Percentiles rank a stretch among this genome's conserved stretches.
These are phyloP conservation scores for Casaregolazyma lundiana DNA, from an alignment of 1,139 yeast genomes.

Conservation along the genomic window DNA sequence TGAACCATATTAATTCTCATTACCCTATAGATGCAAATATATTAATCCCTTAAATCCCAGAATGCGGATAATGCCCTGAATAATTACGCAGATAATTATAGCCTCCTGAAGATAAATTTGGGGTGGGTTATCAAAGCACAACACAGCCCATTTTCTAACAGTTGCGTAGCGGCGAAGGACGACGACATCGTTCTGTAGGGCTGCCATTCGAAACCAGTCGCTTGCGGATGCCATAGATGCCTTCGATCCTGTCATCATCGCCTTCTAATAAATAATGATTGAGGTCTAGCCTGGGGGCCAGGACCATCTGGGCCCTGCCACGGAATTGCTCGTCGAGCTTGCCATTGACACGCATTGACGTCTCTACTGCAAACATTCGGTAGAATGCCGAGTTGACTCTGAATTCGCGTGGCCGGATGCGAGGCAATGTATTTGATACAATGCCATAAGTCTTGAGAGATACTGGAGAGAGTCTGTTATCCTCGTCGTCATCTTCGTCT, in stretches of 20 bases:
- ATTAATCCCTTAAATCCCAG: not conserved
- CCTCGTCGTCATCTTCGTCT: not conserved
- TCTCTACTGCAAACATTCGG: conserved; percentile 35
- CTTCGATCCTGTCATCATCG: conserved; percentile 21
- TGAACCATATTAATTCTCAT: not conserved
- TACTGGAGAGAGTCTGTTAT: conserved; percentile 16
- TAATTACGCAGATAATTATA: too few species aligned
- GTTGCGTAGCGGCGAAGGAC: not conserved
- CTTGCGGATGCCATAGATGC: conserved; percentile 27
- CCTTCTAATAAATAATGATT: conserved; percentile 18
- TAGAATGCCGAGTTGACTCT: conserved; percentile 36
- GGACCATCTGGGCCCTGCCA: conserved; percentile 34
- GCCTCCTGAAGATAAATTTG: not conserved
- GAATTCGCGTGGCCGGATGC: conserved; percentile 31
- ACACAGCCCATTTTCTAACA: not conserved
- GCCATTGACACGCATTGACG: conserved; percentile 33
- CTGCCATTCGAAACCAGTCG: conserved; percentile 23
- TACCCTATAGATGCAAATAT: not conserved
- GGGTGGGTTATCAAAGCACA: not conserved
- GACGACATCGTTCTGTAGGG: conserved; percentile 2
- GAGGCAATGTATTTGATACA: conserved; percentile 29
- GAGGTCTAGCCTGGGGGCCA: conserved; percentile 31
- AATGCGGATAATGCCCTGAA: not conserved
- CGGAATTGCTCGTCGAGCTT: conserved; percentile 30
- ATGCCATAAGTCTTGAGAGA: conserved; percentile 32